Percentiles rank a stretch among this genome's conserved stretches.
Conservation (phyloP, 2,329 filamentous ascomycete species). For the Didymella glomerata region DNA sequence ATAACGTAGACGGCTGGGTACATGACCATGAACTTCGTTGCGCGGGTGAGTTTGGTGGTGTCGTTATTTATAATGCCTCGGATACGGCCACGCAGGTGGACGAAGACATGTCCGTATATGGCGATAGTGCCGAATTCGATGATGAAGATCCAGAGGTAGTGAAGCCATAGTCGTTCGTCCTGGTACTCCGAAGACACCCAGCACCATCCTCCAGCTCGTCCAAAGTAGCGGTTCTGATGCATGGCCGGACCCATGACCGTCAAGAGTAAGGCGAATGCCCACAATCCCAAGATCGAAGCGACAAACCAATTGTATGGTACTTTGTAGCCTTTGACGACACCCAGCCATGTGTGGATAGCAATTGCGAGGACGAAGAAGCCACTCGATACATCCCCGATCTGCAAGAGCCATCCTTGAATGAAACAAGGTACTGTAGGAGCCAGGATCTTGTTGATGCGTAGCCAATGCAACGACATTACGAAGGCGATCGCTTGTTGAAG, state of each 20-base stretch:
- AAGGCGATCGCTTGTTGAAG: constrained; percentile 65
- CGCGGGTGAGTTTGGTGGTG: constrained; percentile 48
- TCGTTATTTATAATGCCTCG: constrained; percentile 48
- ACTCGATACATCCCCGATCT: constrained; percentile 61
- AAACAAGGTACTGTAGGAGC: constrained; percentile 58
- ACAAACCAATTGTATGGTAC: constrained; percentile 58
- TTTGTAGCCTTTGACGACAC: constrained; percentile 59
- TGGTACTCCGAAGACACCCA: constrained; percentile 59
- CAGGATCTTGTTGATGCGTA: constrained; percentile 55
- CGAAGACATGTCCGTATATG: constrained; percentile 60
- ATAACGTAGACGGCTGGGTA: constrained; percentile 72
- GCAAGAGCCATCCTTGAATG: constrained; percentile 61
- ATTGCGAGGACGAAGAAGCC: constrained; percentile 64
- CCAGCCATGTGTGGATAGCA: constrained; percentile 62
- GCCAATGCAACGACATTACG: constrained; percentile 59
- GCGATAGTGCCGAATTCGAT: constrained; percentile 61
- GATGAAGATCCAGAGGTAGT: constrained; percentile 65
- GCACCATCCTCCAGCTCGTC: constrained; percentile 63
- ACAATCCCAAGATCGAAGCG: constrained; percentile 54
- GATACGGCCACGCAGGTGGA: constrained; percentile 58
- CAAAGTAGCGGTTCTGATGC: constrained; percentile 55
- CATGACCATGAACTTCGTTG: constrained; percentile 67
- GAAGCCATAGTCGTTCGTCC: constrained; percentile 58
- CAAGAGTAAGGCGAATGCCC: constrained; percentile 57
- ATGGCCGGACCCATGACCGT: constrained; percentile 58